Evolutionary conservation across 768 basidiomycete genomes (phyloP), one percentile per base, ranked within the genome.

Genomic region (Suillus subluteus): DNA sequence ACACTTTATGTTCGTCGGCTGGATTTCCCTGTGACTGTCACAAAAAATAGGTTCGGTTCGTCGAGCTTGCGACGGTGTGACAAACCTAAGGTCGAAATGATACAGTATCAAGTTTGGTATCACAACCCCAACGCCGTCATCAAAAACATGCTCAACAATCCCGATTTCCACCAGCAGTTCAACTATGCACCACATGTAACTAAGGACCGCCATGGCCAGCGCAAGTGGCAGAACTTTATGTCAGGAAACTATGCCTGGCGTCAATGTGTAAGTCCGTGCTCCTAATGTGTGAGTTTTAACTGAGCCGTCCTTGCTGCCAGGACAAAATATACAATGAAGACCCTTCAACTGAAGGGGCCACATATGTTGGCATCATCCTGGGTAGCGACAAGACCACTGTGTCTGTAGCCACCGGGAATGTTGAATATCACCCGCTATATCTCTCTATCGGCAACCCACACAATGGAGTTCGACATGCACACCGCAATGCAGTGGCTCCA

Each of bases 171-270:
- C 8, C 59, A 66, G n/a, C 67, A 69, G 18, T 67, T 74, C 46
- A 67, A 77, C 62, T 67, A 61, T 26, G 59, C 65, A 18, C 71
- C 71, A 0, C 75, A 76, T 48, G 66, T 71, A 13, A 73, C 74
- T 6, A 68, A 70, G 43, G 74, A 76, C 18, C 55, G 62, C 0
- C 52, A 72, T 11, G 76, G 73, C 0, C 70, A 74, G 23, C 67
- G 76, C 0, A 74, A 67, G 5, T 81, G 69, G 62, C 56, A 38
- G 4, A 72, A 83, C 69, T 69, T 84, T 23, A 81, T 83, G 79
- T 81, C 80, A 0, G 82, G 79, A 2, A 71, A 80, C 44, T 82
- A 74, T 71, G 78, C 79, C 7, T 83, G 79, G 80, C 62, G 70
- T 16, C 81, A 84, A 62, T 77, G 75, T 13, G 79, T 63, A 32